A percentile compares a stretch with the other conserved stretches of the same genome.
Conservation (phyloP, 1,284 basidiomycete genomes). For the Pseudozyma thailandica region DNA sequence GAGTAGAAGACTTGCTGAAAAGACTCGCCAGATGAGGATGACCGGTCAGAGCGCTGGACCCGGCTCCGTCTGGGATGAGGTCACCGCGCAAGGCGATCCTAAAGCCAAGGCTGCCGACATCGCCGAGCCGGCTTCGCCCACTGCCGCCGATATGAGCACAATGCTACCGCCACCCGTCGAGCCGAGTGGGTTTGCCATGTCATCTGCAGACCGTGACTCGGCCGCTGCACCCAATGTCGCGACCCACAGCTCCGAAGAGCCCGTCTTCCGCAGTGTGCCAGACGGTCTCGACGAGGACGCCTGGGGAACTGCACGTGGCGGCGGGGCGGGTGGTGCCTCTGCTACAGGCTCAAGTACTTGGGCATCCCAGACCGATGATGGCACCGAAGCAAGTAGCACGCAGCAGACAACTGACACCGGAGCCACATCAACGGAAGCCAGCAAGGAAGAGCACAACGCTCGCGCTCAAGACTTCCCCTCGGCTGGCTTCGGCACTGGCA, state of each 20-base stretch:
- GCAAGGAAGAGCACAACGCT: conserved; percentile 29
- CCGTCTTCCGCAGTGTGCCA: conserved; percentile 52
- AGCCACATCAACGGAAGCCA: conserved; percentile 22
- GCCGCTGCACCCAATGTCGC: conserved; percentile 62
- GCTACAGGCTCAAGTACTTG: conserved; percentile 26
- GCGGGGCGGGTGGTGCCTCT: conserved; percentile 18
- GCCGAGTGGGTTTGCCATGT: conserved; percentile 52
- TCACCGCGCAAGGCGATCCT: conserved; percentile 55
- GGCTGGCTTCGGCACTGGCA: conserved; percentile 20
- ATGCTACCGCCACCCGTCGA: conserved; percentile 51
- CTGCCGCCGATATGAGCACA: conserved; percentile 30
- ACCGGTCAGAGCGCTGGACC: conserved; percentile 51
- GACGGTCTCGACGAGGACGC: conserved; percentile 61
- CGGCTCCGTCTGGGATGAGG: conserved; percentile 60
- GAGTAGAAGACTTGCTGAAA: conserved; percentile 59
- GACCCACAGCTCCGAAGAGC: conserved; percentile 61
- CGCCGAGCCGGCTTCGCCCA: conserved; percentile 47
- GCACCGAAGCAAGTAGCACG: conserved; percentile 37
- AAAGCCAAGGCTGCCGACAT: conserved; percentile 51
- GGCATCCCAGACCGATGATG: conserved; percentile 45
- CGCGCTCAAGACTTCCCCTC: conserved; percentile 40
- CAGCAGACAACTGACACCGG: conserved; percentile 30
- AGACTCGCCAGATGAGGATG: conserved; percentile 59
- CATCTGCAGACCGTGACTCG: conserved; percentile 46
- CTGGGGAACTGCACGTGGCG: conserved; percentile 49